Percentiles rank a stretch among this genome's conserved stretches.
Evolutionary conservation across 768 basidiomycete species (phyloP).

Genomic region (Lentinula guzmanii): DNA sequence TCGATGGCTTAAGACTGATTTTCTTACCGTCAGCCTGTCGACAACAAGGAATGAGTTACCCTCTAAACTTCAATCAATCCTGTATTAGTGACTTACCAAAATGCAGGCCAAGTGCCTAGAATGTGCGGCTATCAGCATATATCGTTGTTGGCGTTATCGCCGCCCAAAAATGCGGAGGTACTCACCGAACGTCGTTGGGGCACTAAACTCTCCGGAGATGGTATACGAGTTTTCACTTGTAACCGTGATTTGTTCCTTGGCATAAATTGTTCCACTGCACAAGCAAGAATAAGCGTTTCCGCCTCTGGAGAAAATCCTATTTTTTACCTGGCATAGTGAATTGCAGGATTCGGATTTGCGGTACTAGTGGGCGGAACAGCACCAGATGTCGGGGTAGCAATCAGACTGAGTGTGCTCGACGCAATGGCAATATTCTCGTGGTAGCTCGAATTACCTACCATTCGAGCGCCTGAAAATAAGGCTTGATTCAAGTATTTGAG

Average conservation of each 20-base stretch:
- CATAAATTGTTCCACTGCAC: slow-evolving; percentile 32
- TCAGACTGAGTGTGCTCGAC: slow-evolving; percentile 31
- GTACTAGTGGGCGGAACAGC: slow-evolving; percentile 32
- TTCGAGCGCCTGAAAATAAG: slow-evolving; percentile 29
- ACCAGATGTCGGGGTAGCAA: slow-evolving; percentile 34
- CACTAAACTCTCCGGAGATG: slow-evolving; percentile 35
- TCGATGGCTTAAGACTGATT: not conserved
- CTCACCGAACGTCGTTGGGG: slow-evolving; percentile 27
- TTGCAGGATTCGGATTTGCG: slow-evolving; percentile 34
- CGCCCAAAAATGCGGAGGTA: not conserved
- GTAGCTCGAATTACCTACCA: slow-evolving; percentile 34
- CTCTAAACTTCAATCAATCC: not conserved
- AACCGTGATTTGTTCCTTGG: slow-evolving; percentile 35
- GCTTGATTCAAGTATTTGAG: not conserved
- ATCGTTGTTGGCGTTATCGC: not conserved
- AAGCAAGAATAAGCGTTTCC: not conserved
- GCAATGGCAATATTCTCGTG: slow-evolving; percentile 32
- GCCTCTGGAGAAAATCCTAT: not conserved
- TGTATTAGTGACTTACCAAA: slow-evolving; percentile 22
- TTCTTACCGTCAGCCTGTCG: slow-evolving; percentile 25
- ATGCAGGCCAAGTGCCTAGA: slow-evolving; percentile 36
- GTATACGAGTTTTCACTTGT: slow-evolving; percentile 29
- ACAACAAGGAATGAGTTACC: not conserved
- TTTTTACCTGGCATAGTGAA: slow-evolving; percentile 32
- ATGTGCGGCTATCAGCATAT: not conserved